A percentile compares a stretch with the other conserved stretches of the same genome.
Evolutionary conservation across 1,284 basidiomycete species (phyloP).

Genomic region (Ganoderma leucocontextum): DNA sequence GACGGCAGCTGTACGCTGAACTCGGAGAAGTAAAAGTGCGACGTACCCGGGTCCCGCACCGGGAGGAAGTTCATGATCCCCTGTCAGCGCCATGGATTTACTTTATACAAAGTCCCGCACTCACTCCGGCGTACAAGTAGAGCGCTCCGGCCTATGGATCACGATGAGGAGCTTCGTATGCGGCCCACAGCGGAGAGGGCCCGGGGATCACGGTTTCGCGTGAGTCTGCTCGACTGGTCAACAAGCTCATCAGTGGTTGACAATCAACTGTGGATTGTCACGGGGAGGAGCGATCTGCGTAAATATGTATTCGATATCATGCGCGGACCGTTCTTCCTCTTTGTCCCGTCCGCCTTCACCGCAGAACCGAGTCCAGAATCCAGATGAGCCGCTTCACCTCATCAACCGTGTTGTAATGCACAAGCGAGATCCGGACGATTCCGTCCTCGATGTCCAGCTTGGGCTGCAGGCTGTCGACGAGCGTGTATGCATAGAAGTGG

Average conservation of each 20-base stretch:
- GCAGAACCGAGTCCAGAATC: conserved; percentile 58
- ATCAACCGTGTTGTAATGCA: conserved; percentile 81
- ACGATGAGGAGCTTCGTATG: too few species aligned
- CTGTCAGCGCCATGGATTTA: too few species aligned
- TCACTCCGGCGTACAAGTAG: too few species aligned
- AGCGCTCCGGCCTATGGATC: too few species aligned
- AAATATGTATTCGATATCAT: too few species aligned
- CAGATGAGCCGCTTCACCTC: conserved; percentile 69
- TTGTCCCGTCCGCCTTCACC: conserved; percentile 10
- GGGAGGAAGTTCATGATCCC: too few species aligned
- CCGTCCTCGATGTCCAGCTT: conserved; percentile 69
- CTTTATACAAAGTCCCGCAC: too few species aligned
- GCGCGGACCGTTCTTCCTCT: not conserved
- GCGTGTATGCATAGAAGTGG: conserved; percentile 80
- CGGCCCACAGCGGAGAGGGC: too few species aligned
- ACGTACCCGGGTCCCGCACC: not conserved
- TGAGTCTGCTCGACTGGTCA: too few species aligned
- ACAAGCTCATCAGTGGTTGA: too few species aligned
- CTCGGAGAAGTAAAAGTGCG: not conserved
- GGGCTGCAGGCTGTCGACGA: conserved; percentile 61
- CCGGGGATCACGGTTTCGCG: not conserved
- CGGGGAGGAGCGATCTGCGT: too few species aligned
- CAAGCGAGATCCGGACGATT: conserved; percentile 79
- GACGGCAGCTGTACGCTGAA: not conserved
- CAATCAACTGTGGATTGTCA: too few species aligned